Conservation (phyloP, 2,329 filamentous ascomycete genomes). For the Ciborinia camelliae region DNA sequence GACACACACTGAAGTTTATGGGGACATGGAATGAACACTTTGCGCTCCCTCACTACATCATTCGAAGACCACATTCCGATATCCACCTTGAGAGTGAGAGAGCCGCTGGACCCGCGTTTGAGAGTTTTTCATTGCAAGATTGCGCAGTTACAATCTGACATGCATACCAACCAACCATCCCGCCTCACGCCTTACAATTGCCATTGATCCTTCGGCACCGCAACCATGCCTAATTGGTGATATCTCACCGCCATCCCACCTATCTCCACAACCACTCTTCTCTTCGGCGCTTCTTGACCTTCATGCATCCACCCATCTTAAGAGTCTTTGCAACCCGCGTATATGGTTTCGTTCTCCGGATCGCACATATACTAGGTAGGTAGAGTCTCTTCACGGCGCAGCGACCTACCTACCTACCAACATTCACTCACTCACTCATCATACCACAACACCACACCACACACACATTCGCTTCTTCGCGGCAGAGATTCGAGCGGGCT, state of each 20-base stretch:
- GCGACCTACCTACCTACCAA: too few species aligned
- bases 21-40: not conserved
- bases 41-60: not conserved
- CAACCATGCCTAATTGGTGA: not conserved
- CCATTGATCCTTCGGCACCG: not conserved
- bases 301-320: not conserved
- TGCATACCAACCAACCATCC: not conserved
- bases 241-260: not conserved
- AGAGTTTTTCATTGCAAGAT: slow-evolving; percentile 8
- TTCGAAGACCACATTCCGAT: not conserved
- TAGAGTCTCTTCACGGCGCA: not conserved
- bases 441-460: not conserved
- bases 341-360: not conserved
- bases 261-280: not conserved
- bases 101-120: not conserved
- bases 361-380: not conserved
- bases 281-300: not conserved
- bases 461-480: not conserved
- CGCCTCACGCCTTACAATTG: not conserved
- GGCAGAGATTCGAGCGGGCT: slow-evolving; percentile 15
- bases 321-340: not conserved
- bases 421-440: not conserved
- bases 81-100: not conserved
- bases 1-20: not conserved
- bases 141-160: not conserved